Percentiles rank a stretch among this genome's conserved stretches.
Conservation (phyloP, 108 stramenopile genomes). For the Nitzschia sp. region DNA sequence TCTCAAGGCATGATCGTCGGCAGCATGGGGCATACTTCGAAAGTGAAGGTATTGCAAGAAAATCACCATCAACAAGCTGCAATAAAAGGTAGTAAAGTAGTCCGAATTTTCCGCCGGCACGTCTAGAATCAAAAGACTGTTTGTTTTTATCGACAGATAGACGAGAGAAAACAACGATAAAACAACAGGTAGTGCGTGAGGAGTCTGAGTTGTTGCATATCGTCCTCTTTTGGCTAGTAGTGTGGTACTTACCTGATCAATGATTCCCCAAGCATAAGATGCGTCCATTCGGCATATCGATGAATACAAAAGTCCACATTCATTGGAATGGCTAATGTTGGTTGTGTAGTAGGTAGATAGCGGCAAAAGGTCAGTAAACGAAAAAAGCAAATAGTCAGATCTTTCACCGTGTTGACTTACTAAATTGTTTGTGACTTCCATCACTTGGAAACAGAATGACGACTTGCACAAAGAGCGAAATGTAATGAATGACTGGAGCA, state of each 20-base stretch:
- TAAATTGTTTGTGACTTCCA: constrained; percentile 40
- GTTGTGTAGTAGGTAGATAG: neutral
- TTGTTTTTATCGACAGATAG: too few relatives aligned
- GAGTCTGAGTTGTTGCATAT: too few relatives aligned
- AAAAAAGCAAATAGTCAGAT: too few relatives aligned
- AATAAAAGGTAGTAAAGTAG: constrained; percentile 29
- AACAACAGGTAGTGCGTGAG: too few relatives aligned
- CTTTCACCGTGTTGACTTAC: too few relatives aligned
- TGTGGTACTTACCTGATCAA: too few relatives aligned
- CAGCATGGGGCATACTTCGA: constrained; percentile 34
- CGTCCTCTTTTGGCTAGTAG: too few relatives aligned
- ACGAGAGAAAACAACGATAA: too few relatives aligned
- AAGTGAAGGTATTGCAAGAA: constrained; percentile 39
- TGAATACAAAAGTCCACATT: constrained; percentile 72
- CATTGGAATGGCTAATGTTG: constrained; percentile 16
- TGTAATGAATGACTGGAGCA: neutral
- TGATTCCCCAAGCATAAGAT: constrained; percentile 79
- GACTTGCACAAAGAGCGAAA: neutral
- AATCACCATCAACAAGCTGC: constrained; percentile 29
- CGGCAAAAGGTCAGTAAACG: too few relatives aligned
- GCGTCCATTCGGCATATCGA: constrained; percentile 73
- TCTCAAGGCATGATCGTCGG: constrained; percentile 34
- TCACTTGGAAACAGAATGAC: constrained; percentile 30
- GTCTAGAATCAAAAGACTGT: constrained; percentile 59
- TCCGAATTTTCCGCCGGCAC: constrained; percentile 8